Evolutionary conservation across 306 rosid species (phyloP).

Genomic region (Begonia masoniana): DNA sequence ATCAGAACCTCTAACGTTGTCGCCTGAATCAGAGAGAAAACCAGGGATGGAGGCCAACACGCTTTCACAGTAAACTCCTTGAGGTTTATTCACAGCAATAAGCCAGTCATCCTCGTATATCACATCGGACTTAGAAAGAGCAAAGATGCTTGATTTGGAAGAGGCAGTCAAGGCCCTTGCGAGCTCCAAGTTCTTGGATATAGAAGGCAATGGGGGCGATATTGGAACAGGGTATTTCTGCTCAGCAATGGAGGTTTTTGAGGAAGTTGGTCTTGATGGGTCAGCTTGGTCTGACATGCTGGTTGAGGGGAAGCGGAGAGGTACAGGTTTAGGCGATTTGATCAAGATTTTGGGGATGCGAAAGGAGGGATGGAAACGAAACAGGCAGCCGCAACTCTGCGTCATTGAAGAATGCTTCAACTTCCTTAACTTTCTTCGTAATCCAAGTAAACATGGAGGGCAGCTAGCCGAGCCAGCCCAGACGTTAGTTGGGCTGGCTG

Average conservation of each 20-base stretch:
- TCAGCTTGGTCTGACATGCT: slow-evolving; percentile 24
- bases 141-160: slow-evolving; percentile 43
- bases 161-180: slow-evolving; percentile 56
- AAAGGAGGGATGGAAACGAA: slow-evolving; percentile 3
- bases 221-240: slow-evolving; percentile 52
- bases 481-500: too few relatives aligned
- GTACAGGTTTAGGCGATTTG: slow-evolving; percentile 11
- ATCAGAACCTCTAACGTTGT: too few relatives aligned
- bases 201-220: slow-evolving; percentile 53
- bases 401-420: too few relatives aligned
- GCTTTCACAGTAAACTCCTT: slow-evolving; percentile 65
- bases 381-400: too few relatives aligned
- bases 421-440: too few relatives aligned
- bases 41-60: slow-evolving; percentile 42
- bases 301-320: slow-evolving; percentile 8
- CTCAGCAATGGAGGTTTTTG: slow-evolving; percentile 10
- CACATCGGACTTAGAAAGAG: slow-evolving; percentile 31
- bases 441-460: too few relatives aligned
- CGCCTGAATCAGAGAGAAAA: slow-evolving; percentile 16
- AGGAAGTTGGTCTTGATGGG: slow-evolving; percentile 16
- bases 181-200: slow-evolving; percentile 69
- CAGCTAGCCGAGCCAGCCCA: too few relatives aligned
- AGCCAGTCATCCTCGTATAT: slow-evolving; percentile 60
- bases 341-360: slow-evolving; percentile 6
- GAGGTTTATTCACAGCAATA: slow-evolving; percentile 65